Evolutionary conservation across 345 rosid genomes (phyloP), one percentile per base, ranked within the genome.

Genomic region (Draba incana): DNA sequence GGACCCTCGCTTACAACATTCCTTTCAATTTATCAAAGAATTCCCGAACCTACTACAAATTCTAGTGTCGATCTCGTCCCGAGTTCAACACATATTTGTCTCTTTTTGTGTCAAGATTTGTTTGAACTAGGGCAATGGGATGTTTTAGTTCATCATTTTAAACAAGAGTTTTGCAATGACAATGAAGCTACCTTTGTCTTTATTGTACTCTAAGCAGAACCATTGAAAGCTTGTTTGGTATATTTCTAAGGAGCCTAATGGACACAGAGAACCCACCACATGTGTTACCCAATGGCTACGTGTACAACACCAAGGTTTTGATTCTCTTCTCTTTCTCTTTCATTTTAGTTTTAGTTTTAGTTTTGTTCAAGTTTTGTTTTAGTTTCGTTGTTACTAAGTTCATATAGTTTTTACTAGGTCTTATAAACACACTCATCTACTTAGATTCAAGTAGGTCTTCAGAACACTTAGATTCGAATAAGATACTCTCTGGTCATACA

Each of bases 181-280:
- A 14, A 68, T 83, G 55, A 89, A 85, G 78, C 80, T 94, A 68
- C 96, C 98, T 42, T 20, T 65, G 78, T 92, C 93, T 27, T 79
- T 94, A 57, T 96, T 98, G 0, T 91, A 66, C 80, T 94, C 99
- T 8, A 94, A 94, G 82, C 99, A 87, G 84, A 92, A 91, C 68
- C 96, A 94, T 69, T 94, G 97, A 9, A 94, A 94, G 85, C 98
- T 94, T 52, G 93, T 94, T 56, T 94, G 98, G 79, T 91, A 86
- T 79, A 91, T 94, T 76, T 84, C 98, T 12, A 94, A 89, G 79
- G 93, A 91, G 78, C n/a, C 81, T 87, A 8, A 91, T 94, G 99
- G 98, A 94, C 83, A 87, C 99, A 2, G 99, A 91, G 86, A 94
- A 94, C 75, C 99, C 99, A 31, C 99, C 99, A 3, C 92, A 83